These are phyloP conservation scores for Adansonia digitata DNA, from an alignment of 345 rosid genomes.

Conservation along the genomic window DNA sequence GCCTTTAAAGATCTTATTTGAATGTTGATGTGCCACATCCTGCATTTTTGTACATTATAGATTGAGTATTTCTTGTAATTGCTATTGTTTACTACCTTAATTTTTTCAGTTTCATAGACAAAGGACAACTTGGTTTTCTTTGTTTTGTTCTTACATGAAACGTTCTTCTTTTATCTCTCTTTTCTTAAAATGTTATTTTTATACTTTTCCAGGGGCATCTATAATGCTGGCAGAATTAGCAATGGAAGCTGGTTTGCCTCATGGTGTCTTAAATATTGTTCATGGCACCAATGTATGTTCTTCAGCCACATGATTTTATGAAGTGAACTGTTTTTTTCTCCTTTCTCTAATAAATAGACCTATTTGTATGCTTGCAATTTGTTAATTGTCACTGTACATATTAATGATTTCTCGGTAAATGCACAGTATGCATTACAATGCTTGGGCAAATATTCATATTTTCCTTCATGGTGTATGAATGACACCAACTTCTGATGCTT, in stretches of 20 bases:
- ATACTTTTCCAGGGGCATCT: conserved; percentile 64
- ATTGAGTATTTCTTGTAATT: background rate
- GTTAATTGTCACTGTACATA: background rate
- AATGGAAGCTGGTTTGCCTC: conserved; percentile 95
- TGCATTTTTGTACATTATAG: background rate
- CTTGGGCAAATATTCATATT: background rate
- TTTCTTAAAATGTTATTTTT: background rate
- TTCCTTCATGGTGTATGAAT: background rate
- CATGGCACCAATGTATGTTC: conserved; percentile 84
- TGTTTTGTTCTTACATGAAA: background rate
- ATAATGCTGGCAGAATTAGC: conserved; percentile 84
- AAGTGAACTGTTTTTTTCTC: background rate
- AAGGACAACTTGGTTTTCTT: background rate
- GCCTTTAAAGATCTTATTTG: background rate
- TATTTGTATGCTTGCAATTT: background rate
- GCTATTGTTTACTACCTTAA: background rate
- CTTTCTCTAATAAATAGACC: background rate
- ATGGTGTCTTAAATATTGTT: conserved; percentile 83
- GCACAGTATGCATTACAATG: background rate
- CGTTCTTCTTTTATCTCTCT: background rate
- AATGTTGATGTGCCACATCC: background rate
- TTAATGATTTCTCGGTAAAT: background rate
- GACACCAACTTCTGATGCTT: background rate
- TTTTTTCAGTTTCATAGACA: background rate
- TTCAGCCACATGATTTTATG: conserved; percentile 4